phyloP scores from a whole-genome alignment of 768 basidiomycete genomes.

The Vararia minispora region DNA sequence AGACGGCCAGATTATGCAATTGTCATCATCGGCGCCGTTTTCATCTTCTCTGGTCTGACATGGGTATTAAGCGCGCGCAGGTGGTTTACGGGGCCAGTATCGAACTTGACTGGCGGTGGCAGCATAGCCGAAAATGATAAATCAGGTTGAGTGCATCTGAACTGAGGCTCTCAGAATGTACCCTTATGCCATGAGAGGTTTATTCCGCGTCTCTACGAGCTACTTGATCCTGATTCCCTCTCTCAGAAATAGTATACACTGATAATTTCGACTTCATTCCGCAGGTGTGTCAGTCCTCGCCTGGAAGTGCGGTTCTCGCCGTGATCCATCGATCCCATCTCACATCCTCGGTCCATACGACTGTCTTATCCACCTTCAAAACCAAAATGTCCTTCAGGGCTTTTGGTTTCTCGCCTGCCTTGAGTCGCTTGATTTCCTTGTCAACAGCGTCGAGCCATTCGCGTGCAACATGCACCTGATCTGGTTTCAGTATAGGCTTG shows the following conservation, averaged over 20 bases:
- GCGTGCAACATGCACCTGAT: constrained; percentile 38
- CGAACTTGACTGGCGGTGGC: no score
- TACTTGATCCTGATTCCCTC: no score
- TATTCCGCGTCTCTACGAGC: no score
- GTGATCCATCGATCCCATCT: constrained; percentile 42
- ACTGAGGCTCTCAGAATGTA: no score
- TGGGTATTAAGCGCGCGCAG: constrained; percentile 59
- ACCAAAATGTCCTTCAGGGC: constrained; percentile 28
- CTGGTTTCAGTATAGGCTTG: constrained; percentile 31
- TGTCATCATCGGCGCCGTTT: constrained; percentile 53
- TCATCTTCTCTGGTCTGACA: constrained; percentile 49
- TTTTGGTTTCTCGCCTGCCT: constrained; percentile 21
- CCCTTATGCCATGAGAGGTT: no score
- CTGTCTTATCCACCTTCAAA: constrained; percentile 36
- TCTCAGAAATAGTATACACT: no score
- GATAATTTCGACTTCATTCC: no score
- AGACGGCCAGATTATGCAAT: constrained; percentile 47
- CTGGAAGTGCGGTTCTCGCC: constrained; percentile 22
- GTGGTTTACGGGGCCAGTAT: constrained; percentile 62
- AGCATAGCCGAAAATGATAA: no score
- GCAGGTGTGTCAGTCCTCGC: constrained; percentile 21
- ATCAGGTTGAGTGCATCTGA: no score
- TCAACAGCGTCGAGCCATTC: constrained; percentile 45
- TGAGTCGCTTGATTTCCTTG: constrained; percentile 30
- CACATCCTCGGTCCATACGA: constrained; percentile 44